phyloP scores from a whole-genome alignment of 345 rosid species.

The Murraya koenigii region DNA sequence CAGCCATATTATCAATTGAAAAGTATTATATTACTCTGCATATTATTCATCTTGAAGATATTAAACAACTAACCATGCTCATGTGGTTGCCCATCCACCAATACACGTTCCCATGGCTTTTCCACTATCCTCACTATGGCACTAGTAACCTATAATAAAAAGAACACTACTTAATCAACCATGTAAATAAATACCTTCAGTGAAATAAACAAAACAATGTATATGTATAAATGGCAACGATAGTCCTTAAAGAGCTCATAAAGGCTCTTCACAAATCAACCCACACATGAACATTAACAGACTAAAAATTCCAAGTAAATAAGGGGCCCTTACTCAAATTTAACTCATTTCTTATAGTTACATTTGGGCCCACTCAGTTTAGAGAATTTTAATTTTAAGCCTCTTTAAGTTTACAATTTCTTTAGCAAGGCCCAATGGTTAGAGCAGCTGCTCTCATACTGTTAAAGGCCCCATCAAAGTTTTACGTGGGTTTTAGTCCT shows the following conservation, averaged over 20 bases:
- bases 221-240: not conserved
- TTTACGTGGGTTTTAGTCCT: no score
- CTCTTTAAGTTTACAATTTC: no score
- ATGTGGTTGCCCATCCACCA: slow-evolving; percentile 63
- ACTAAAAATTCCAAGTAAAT: not conserved
- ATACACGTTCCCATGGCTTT: slow-evolving; percentile 93
- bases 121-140: slow-evolving; percentile 73
- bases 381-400: no score
- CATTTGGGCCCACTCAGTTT: no score
- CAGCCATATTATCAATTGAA: not conserved
- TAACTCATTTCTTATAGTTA: no score
- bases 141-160: slow-evolving; percentile 56
- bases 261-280: not conserved
- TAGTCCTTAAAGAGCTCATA: not conserved
- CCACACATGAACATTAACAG: not conserved
- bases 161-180: not conserved
- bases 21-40: not conserved
- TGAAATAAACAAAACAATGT: not conserved
- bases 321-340: no score
- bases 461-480: no score
- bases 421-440: no score
- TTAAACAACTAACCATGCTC: slow-evolving; percentile 55
- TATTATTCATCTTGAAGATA: not conserved
- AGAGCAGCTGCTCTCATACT: no score
- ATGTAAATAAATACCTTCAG: not conserved